phyloP scores from a whole-genome alignment of 495 filamentous ascomycete genomes.

The Aeminium ludgeri region DNA sequence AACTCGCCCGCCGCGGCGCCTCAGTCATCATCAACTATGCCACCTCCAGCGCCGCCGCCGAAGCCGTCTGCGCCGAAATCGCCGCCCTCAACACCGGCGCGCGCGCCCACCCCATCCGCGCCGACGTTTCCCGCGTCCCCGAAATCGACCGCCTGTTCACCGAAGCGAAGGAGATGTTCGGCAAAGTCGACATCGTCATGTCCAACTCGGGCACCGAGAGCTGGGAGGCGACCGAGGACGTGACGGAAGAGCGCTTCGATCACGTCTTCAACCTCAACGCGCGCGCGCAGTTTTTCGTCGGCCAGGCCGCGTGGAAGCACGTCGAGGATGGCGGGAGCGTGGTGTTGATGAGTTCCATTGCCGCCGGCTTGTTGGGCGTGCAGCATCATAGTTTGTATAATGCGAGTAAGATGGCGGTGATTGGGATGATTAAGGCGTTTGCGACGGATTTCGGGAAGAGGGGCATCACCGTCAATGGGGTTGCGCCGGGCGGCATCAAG shows the following conservation, averaged over 20 bases:
- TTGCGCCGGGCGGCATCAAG: constrained; percentile 65
- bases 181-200: constrained; percentile 59
- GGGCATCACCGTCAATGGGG: constrained; percentile 59
- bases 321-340: constrained; percentile 50
- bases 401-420: constrained; percentile 59
- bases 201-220: constrained; percentile 50
- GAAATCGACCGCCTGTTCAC: constrained; percentile 48
- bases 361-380: constrained; percentile 39
- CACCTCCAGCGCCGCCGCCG: constrained; percentile 41
- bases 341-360: constrained; percentile 44
- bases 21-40: constrained; percentile 67
- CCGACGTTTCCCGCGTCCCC: constrained; percentile 50
- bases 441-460: constrained; percentile 55
- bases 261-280: constrained; percentile 61
- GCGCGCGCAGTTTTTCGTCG: constrained; percentile 70
- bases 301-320: constrained; percentile 55
- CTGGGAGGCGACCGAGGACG: constrained; percentile 46
- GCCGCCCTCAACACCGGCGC: constrained; percentile 41
- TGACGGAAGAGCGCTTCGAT: constrained; percentile 61
- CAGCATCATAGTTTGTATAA: constrained; percentile 61
- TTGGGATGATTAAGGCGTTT: constrained; percentile 62
- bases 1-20: constrained; percentile 55
- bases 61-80: constrained; percentile 47
- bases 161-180: constrained; percentile 47
- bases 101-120: constrained; percentile 44